Percentiles rank a stretch among this genome's conserved stretches.
Evolutionary conservation across 2,329 filamentous ascomycete genomes (phyloP).

Genomic region (Colletotrichum ledebouriae): DNA sequence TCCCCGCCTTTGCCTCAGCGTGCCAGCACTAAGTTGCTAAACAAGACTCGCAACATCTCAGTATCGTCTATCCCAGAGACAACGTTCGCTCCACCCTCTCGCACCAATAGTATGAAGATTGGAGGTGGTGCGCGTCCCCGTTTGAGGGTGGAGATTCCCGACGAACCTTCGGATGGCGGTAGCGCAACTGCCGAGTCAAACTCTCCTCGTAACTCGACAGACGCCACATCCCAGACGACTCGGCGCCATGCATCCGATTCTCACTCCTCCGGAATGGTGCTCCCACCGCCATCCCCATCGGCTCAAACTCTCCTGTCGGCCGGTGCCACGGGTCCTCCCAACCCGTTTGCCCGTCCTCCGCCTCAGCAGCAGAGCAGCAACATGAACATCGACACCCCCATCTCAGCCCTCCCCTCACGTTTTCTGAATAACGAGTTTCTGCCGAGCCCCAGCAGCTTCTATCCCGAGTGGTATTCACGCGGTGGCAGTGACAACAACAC

Average conservation of each 20-base stretch:
- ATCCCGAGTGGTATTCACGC: conserved; percentile 88
- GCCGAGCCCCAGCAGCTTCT: conserved; percentile 92
- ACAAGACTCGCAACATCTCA: conserved; percentile 62
- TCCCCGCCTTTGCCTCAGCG: conserved; percentile 69
- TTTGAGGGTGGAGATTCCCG: conserved; percentile 94
- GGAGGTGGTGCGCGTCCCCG: conserved; percentile 80
- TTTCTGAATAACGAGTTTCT: conserved; percentile 91
- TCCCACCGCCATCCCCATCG: conserved; percentile 94
- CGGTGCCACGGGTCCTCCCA: conserved; percentile 91
- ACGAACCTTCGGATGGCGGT: conserved; percentile 84
- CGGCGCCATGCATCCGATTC: conserved; percentile 64
- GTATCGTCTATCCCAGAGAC: conserved; percentile 76
- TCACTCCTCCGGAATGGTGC: conserved; percentile 75
- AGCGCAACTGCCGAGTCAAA: conserved; percentile 80
- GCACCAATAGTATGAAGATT: conserved; percentile 81
- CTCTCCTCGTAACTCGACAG: conserved; percentile 71
- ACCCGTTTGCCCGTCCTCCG: conserved; percentile 91
- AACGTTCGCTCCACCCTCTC: conserved; percentile 77
- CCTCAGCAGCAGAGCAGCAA: conserved; percentile 76
- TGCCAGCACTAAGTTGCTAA: conserved; percentile 63
- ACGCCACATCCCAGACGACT: conserved; percentile 68
- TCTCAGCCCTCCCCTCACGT: conserved; percentile 92
- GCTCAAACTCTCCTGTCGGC: conserved; percentile 88
- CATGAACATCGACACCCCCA: conserved; percentile 74
- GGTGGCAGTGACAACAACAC: conserved; percentile 82